Evolutionary conservation across 163 green algal species (phyloP).

Genomic region (Volvox carteri): DNA sequence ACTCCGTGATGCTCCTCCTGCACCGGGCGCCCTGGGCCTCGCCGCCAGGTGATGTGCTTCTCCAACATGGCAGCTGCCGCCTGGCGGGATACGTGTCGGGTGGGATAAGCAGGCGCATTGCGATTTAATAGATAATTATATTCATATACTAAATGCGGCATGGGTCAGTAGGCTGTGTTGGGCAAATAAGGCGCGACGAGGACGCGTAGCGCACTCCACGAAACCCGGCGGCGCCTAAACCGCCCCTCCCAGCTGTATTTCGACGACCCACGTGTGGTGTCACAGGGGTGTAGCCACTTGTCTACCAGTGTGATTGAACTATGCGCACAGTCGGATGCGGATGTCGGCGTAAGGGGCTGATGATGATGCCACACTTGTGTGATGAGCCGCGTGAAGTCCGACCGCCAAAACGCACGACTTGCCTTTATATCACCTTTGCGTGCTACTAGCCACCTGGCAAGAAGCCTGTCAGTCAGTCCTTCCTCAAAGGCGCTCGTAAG

Average conservation of each 20-base stretch:
- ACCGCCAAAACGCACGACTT: background rate
- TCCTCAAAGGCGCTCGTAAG: slow-evolving; percentile 13
- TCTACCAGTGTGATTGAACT: too few relatives aligned
- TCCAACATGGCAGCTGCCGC: slow-evolving; percentile 30
- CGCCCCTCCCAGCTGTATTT: background rate
- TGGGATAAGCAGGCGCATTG: background rate
- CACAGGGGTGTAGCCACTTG: too few relatives aligned
- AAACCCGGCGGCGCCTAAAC: background rate
- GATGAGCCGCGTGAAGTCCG: too few relatives aligned
- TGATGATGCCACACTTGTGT: too few relatives aligned
- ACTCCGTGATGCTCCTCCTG: slow-evolving; percentile 35
- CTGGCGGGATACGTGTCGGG: slow-evolving; percentile 13
- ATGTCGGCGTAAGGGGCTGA: too few relatives aligned
- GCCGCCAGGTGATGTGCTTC: slow-evolving; percentile 49
- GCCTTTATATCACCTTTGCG: slow-evolving; percentile 43
- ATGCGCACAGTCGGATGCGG: too few relatives aligned
- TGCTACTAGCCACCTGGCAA: slow-evolving; percentile 16
- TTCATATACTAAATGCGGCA: background rate
- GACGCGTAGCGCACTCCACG: too few relatives aligned
- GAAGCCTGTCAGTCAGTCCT: background rate
- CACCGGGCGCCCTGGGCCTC: slow-evolving; percentile 22
- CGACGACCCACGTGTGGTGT: too few relatives aligned
- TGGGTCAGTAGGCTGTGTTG: too few relatives aligned
- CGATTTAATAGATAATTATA: too few relatives aligned
- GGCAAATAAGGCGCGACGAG: too few relatives aligned